Evolutionary conservation across 2,329 filamentous ascomycete genomes (phyloP), one percentile per base, ranked within the genome.

Genomic region (Fusarium sarcochroum): DNA sequence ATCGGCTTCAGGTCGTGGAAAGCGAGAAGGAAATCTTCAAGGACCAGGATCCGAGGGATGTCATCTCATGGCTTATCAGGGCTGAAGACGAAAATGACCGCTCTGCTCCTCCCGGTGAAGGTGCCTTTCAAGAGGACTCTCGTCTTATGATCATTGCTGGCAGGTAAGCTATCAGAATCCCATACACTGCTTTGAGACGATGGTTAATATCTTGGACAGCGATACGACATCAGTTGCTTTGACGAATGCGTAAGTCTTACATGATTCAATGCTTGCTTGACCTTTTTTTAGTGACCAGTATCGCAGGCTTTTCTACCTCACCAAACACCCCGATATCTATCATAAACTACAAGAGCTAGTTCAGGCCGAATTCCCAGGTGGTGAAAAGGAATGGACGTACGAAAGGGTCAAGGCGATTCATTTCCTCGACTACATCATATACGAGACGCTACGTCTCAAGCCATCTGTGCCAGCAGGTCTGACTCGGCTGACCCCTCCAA

Each of bases 71-170:
- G 57, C 15, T 60, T 1, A 37, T 55, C 5, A 49, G 34, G 35
- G 57, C 57, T 21, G 45, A 45, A 23, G 50, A 60, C 15, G 44
- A 60, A n/a, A 17, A 56, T 23, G 50, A 56, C 5, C 49, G 49
- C 2, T 59, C 57, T 14, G 57, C 57, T 8, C 57, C 57, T 25
- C 57, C 57, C 14, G 50, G 42, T 14, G 57, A 56, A 20, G 52
- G 34, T 7, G 52, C 52, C 8, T 56, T 49, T 13, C 52, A 56
- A 23, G 52, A 56, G 23, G 44, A 56, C 11, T 41, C 35, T 34
- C 52, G 52, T 20, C 44, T 56, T 14, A 56, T 56, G 52, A 49
- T 56, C 18, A 47, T 56, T 25, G 52, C 44, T 18, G 52, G 44
- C 18, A 56, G 44, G 52, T 49, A 49, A 40, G 52, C 3, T n/a